A percentile compares a stretch with the other conserved stretches of the same genome.
Evolutionary conservation across 768 basidiomycete genomes (phyloP).

Genomic region (Gelatoporia subvermispora): DNA sequence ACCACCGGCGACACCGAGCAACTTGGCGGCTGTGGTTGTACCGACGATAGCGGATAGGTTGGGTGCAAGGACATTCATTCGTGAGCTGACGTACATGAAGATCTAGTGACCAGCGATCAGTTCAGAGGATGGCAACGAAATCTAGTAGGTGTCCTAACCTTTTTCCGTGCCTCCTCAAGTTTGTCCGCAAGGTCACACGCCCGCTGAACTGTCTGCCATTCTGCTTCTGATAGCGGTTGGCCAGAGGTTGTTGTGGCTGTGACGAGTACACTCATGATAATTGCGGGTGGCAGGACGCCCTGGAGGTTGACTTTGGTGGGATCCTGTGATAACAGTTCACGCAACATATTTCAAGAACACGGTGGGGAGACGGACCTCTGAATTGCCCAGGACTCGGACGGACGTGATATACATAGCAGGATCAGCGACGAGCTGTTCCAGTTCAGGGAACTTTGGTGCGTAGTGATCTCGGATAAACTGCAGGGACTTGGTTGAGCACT

Average conservation of each 20-base stretch:
- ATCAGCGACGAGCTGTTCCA: conserved; percentile 92
- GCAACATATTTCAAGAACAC: neutral
- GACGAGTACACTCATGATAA: conserved; percentile 94
- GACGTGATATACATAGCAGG: conserved; percentile 90
- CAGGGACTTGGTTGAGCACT: conserved; percentile 14
- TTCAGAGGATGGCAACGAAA: neutral
- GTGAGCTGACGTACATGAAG: conserved; percentile 97
- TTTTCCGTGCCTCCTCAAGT: conserved; percentile 85
- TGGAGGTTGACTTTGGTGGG: conserved; percentile 80
- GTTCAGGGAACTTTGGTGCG: conserved; percentile 89
- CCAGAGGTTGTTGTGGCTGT: conserved; percentile 92
- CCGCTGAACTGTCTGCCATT: conserved; percentile 77
- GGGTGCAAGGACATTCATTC: conserved; percentile 97
- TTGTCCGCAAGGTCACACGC: conserved; percentile 89
- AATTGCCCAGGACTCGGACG: conserved; percentile 83
- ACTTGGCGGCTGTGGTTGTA: conserved; percentile 96
- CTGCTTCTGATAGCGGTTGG: conserved; percentile 55
- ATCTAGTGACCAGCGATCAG: conserved; percentile 50
- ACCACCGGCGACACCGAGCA: conserved; percentile 96
- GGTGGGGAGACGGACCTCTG: conserved; percentile 44
- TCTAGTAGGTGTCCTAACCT: conserved; percentile 39
- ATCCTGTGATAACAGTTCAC: conserved; percentile 45
- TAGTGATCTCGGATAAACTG: conserved; percentile 99
- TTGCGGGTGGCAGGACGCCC: conserved; percentile 78
- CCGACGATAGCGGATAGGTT: conserved; percentile 98